Conservation (phyloP, 139 green algal genomes). For the Closterium sp. region DNA sequence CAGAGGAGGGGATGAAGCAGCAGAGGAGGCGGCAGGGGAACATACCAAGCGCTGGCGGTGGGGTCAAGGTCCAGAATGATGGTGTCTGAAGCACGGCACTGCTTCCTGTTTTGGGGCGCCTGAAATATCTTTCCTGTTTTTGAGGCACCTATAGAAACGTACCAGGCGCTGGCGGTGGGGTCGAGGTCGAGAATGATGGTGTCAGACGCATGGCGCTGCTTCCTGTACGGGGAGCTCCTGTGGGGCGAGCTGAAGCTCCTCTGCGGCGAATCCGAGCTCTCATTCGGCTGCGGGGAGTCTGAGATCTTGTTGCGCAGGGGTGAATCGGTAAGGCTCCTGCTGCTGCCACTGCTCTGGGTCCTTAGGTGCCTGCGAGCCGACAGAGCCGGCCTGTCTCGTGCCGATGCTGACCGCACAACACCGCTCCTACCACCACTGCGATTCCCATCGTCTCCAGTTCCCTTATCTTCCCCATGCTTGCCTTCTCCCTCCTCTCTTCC, state of each 20-base stretch:
- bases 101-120: no score
- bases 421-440: neutral
- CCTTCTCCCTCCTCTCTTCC: neutral
- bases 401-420: neutral
- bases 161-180: slow-evolving; percentile 1
- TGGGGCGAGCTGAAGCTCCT: neutral
- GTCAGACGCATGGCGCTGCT: neutral
- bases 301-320: neutral
- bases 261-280: neutral
- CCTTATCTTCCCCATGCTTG: neutral
- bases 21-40: neutral
- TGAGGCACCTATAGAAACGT: neutral
- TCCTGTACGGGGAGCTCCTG: neutral
- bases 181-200: slow-evolving; percentile 5
- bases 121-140: no score
- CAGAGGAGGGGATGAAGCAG: no score
- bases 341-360: neutral
- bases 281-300: neutral
- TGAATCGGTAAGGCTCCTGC: neutral
- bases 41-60: neutral
- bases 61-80: slow-evolving; percentile 5
- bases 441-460: neutral
- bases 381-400: neutral
- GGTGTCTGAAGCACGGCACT: neutral
- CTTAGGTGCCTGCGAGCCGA: neutral